Percentiles rank a stretch among this genome's conserved stretches.
These are phyloP conservation scores for Penicillium alfredii DNA, from an alignment of 495 filamentous ascomycete species.

Conservation along the genomic window DNA sequence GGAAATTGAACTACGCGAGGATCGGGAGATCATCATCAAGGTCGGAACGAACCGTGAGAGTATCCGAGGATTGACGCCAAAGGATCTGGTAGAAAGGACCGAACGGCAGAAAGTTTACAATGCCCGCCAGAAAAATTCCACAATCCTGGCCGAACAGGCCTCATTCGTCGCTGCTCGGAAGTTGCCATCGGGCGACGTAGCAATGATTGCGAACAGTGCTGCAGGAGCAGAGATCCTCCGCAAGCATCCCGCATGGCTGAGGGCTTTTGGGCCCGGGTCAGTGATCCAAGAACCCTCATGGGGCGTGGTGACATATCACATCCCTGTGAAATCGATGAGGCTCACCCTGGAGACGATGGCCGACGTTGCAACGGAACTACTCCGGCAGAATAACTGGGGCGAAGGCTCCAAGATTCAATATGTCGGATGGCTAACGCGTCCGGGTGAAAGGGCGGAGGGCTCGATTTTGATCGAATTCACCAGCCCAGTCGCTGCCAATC, in stretches of 20 bases:
- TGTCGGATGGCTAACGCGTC: conserved; percentile 7
- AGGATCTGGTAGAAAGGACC: conserved; percentile 1
- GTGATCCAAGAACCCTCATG: conserved; percentile 12
- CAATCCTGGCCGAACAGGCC: conserved; percentile 3
- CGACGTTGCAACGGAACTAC: conserved; percentile 3
- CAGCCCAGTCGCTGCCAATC: conserved; percentile 13
- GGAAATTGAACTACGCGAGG: conserved; percentile 3
- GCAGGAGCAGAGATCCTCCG: conserved; percentile 10
- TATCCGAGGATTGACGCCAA: neutral
- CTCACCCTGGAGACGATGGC: conserved; percentile 7
- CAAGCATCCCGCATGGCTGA: conserved; percentile 5
- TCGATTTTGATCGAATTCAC: conserved; percentile 19
- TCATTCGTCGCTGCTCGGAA: conserved; percentile 10
- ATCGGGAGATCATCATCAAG: conserved; percentile 6
- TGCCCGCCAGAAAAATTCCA: neutral
- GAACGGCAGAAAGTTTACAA: neutral
- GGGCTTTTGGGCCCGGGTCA: conserved; percentile 4
- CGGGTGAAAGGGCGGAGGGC: conserved; percentile 6
- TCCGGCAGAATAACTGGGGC: conserved; percentile 8
- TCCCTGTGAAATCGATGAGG: conserved; percentile 7
- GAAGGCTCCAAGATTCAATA: conserved; percentile 7
- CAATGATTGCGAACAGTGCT: conserved; percentile 4
- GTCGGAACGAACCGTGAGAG: conserved; percentile 2
- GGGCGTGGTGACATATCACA: conserved; percentile 13
- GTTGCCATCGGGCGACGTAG: conserved; percentile 11